Percentiles rank a stretch among this genome's conserved stretches.
These are phyloP conservation scores for Pseudozyma sp. DNA, from an alignment of 1,284 basidiomycete genomes.

Conservation along the genomic window DNA sequence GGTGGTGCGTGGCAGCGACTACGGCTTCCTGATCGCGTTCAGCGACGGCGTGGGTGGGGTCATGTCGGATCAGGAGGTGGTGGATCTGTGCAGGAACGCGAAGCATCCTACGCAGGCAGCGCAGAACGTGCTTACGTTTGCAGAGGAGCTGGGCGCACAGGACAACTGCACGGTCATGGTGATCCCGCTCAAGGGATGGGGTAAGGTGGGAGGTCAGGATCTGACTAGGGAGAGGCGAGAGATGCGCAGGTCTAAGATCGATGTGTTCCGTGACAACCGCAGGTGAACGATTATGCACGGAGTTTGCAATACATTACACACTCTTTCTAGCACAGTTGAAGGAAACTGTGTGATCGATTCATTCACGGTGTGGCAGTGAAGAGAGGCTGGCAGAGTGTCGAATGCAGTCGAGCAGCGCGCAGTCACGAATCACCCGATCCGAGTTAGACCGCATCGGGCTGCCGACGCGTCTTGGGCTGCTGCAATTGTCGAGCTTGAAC, in stretches of 20 bases:
- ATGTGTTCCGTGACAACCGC: slow-evolving; percentile 56
- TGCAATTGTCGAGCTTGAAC: not conserved
- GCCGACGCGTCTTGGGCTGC: slow-evolving; percentile 10
- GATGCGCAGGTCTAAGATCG: slow-evolving; percentile 50
- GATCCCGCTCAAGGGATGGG: slow-evolving; percentile 94
- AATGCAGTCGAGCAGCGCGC: not conserved
- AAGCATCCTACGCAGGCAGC: slow-evolving; percentile 83
- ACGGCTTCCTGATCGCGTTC: slow-evolving; percentile 60
- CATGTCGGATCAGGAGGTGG: slow-evolving; percentile 91
- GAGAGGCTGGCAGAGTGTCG: not conserved
- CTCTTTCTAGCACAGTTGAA: not conserved
- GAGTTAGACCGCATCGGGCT: not conserved
- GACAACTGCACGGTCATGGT: slow-evolving; percentile 94
- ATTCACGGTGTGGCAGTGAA: not conserved
- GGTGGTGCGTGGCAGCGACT: slow-evolving; percentile 73
- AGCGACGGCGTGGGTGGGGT: slow-evolving; percentile 88
- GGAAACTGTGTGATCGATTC: not conserved
- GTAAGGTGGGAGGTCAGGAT: slow-evolving; percentile 81
- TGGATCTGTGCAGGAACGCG: slow-evolving; percentile 84
- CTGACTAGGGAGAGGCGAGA: slow-evolving; percentile 73
- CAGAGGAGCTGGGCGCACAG: slow-evolving; percentile 85
- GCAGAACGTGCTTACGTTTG: slow-evolving; percentile 83
- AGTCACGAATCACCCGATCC: slow-evolving; percentile 2
- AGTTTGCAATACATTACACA: slow-evolving; percentile 11
- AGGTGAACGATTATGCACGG: slow-evolving; percentile 12